These are phyloP conservation scores for Laguncularia racemosa DNA, from an alignment of 345 rosid species.

Conservation along the genomic window DNA sequence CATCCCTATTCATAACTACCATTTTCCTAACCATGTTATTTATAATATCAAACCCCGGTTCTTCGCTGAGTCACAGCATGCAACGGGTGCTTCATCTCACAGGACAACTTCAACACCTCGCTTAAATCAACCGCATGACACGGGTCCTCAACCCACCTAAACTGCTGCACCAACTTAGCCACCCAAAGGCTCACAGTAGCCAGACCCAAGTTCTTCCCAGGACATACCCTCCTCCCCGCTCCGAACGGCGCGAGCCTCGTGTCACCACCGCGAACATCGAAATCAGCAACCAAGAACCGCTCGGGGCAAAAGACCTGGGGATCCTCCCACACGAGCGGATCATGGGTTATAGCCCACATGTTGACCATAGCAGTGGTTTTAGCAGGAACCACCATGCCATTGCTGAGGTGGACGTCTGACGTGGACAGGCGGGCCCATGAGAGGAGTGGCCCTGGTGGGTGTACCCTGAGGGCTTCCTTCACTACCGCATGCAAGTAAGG, in stretches of 20 bases:
- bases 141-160: slow-evolving; percentile 45
- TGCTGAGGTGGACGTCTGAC: slow-evolving; percentile 67
- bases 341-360: slow-evolving; percentile 98
- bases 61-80: slow-evolving; percentile 34
- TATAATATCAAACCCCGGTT: slow-evolving; percentile 3
- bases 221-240: slow-evolving; percentile 86
- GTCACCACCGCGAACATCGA: slow-evolving; percentile 65
- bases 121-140: slow-evolving; percentile 44
- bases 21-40: too few species aligned
- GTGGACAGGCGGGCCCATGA: slow-evolving; percentile 92
- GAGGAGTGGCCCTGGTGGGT: slow-evolving; percentile 89
- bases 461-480: slow-evolving; percentile 64
- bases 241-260: slow-evolving; percentile 86
- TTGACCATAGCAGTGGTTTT: slow-evolving; percentile 89
- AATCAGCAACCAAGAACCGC: slow-evolving; percentile 45
- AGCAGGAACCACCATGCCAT: slow-evolving; percentile 72
- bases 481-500: slow-evolving; percentile 74
- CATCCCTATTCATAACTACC: too few species aligned
- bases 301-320: slow-evolving; percentile 60
- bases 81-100: slow-evolving; percentile 82
- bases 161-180: slow-evolving; percentile 47
- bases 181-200: slow-evolving; percentile 72
- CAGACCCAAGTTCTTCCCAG: slow-evolving; percentile 73
- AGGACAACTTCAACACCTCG: slow-evolving; percentile 75
- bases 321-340: slow-evolving; percentile 51